These are phyloP conservation scores for Lanmaoa pseudosensibilis DNA, from an alignment of 768 basidiomycete species.

Conservation along the genomic window DNA sequence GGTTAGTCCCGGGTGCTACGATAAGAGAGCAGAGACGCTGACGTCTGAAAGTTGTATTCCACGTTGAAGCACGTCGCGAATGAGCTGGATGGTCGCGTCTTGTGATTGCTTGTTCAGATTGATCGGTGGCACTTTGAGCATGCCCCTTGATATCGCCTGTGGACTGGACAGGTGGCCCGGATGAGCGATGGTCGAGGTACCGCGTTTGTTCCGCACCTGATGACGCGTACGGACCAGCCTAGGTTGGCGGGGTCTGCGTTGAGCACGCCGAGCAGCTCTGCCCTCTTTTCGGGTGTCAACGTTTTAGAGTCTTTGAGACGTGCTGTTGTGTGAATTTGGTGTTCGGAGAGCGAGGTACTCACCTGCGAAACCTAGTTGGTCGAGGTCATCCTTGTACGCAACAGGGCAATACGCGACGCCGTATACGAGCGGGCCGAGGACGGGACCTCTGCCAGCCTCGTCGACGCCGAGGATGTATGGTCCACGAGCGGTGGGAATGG, in stretches of 20 bases:
- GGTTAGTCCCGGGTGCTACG: neutral
- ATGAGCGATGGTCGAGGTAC: conserved; percentile 2
- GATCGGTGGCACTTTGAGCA: conserved; percentile 79
- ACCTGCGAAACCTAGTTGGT: conserved; percentile 91
- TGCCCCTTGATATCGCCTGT: conserved; percentile 86
- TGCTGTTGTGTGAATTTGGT: neutral
- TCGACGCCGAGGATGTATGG: conserved; percentile 98
- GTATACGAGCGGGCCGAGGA: conserved; percentile 94
- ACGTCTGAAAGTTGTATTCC: conserved; percentile 83
- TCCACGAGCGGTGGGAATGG: conserved; percentile 63
- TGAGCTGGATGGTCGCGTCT: conserved; percentile 87
- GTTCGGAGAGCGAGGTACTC: conserved; percentile 14
- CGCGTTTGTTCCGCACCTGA: conserved; percentile 45
- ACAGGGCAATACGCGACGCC: conserved; percentile 91
- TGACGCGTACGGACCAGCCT: conserved; percentile 80
- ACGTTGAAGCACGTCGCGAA: conserved; percentile 77
- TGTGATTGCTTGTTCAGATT: conserved; percentile 90
- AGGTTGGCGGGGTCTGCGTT: conserved; percentile 69
- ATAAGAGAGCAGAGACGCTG: conserved; percentile 6
- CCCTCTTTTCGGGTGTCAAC: conserved; percentile 68
- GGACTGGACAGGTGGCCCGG: conserved; percentile 52
- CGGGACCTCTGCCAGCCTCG: conserved; percentile 95
- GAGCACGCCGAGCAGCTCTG: conserved; percentile 63
- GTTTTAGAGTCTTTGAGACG: conserved; percentile 83
- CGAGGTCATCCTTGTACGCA: conserved; percentile 70